These are phyloP conservation scores for Komagataella mondaviorum DNA, from an alignment of 805 yeast species.

Conservation along the genomic window DNA sequence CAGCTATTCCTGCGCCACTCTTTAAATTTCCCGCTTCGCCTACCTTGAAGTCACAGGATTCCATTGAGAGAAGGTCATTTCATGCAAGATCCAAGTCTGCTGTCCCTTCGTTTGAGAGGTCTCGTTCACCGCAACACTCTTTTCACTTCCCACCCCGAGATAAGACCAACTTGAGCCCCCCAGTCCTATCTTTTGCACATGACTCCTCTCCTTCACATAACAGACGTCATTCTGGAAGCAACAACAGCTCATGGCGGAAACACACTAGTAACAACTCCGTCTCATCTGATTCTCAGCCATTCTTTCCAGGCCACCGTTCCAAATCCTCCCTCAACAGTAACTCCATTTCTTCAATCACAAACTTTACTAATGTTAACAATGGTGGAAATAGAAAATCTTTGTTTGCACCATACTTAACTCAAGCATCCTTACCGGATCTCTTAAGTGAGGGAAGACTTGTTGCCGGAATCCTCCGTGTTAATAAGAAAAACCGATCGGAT, in stretches of 20 bases:
- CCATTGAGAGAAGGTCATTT: constrained; percentile 7
- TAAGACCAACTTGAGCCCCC: constrained; percentile 1
- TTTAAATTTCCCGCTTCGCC: constrained; percentile 45
- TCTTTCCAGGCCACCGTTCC: constrained; percentile 70
- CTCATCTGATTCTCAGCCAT: constrained; percentile 13
- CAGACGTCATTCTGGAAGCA: constrained; percentile 27
- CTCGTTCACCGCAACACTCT: constrained; percentile 29
- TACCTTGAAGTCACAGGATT: constrained; percentile 2
- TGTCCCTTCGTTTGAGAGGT: constrained; percentile 7
- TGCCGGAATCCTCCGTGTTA: constrained; percentile 85
- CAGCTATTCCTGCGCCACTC: constrained; percentile 17
- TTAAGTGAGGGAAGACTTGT: constrained; percentile 85
- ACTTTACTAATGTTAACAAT: constrained; percentile 19
- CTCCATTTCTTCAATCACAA: constrained; percentile 39
- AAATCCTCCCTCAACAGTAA: constrained; percentile 54
- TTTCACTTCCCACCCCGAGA: constrained; percentile 56
- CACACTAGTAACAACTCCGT: constrained; percentile 18
- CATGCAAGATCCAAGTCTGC: constrained; percentile 21
- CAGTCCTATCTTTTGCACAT: constrained; percentile 6
- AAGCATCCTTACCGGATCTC: constrained; percentile 78
- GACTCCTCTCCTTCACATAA: constrained; percentile 18
- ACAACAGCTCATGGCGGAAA: constrained; percentile 54
- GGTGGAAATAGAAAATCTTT: constrained; percentile 54
- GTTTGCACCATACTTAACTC: constrained; percentile 94
- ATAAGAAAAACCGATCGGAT: constrained; percentile 92